Evolutionary conservation across 2,329 filamentous ascomycete genomes (phyloP).

Genomic region (Xylariaceae sp.): DNA sequence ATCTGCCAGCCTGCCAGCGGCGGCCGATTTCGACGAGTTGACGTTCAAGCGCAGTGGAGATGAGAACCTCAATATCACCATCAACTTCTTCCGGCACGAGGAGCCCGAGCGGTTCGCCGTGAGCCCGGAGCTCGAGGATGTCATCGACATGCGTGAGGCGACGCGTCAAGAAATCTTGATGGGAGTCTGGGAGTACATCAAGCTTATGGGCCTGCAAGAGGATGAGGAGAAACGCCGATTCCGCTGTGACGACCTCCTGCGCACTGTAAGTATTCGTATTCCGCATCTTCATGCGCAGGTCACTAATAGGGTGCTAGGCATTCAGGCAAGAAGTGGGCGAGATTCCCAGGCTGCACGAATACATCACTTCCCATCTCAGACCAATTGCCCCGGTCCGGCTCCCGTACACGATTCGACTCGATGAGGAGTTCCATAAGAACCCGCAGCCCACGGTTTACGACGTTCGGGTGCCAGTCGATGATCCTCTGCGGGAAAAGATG

Average conservation of each 20-base stretch:
- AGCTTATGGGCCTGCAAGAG: constrained; percentile 77
- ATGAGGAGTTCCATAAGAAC: constrained; percentile 69
- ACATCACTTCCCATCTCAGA: constrained; percentile 69
- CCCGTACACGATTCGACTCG: constrained; percentile 87
- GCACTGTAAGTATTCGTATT: constrained; percentile 50
- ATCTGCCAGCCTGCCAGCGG: constrained; percentile 49
- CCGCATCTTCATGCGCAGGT: background rate
- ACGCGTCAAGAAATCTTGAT: constrained; percentile 83
- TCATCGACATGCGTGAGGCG: constrained; percentile 80
- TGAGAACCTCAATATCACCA: constrained; percentile 83
- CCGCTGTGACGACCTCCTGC: constrained; percentile 77
- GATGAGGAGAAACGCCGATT: constrained; percentile 93
- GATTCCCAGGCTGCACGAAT: constrained; percentile 79
- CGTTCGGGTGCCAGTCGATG: constrained; percentile 74
- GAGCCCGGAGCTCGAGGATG: constrained; percentile 69
- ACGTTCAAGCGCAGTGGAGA: constrained; percentile 89
- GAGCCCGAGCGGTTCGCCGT: constrained; percentile 77
- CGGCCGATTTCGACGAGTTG: constrained; percentile 79
- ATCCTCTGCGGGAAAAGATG: constrained; percentile 66
- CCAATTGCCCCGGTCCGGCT: constrained; percentile 76
- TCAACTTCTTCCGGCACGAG: constrained; percentile 81
- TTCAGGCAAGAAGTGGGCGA: constrained; percentile 71
- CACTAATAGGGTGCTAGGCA: constrained; percentile 35
- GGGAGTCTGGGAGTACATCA: constrained; percentile 93
- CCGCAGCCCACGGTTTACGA: constrained; percentile 83